Evolutionary conservation across 176 grass and related monocot genomes (phyloP).

Genomic region (Triticum timopheevii): DNA sequence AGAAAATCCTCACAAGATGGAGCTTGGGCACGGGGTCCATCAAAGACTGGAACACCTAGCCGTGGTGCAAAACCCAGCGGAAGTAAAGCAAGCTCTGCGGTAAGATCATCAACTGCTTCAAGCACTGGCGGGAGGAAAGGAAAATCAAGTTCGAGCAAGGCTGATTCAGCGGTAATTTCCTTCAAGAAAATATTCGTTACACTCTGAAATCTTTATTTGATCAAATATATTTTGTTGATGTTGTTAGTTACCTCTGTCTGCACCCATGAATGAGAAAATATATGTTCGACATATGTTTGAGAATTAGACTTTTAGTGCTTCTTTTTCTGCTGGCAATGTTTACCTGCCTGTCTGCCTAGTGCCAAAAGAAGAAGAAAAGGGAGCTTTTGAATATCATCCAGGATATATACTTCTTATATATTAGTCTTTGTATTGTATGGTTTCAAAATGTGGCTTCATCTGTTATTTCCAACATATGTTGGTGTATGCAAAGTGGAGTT

Average conservation of each 20-base stretch:
- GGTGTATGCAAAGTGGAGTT: slow-evolving; percentile 7
- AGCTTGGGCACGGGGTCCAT: slow-evolving; percentile 71
- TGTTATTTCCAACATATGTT: slow-evolving; percentile 19
- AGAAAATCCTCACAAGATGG: slow-evolving; percentile 83
- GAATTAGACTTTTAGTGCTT: neutral
- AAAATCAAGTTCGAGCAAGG: slow-evolving; percentile 66
- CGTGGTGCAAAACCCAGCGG: slow-evolving; percentile 66
- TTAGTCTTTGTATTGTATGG: neutral
- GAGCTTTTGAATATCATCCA: neutral
- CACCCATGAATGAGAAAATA: neutral
- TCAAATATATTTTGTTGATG: neutral
- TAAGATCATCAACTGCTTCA: slow-evolving; percentile 54
- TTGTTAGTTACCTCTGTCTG: neutral
- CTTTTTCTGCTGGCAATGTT: neutral
- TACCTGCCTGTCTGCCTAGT: slow-evolving; percentile 2
- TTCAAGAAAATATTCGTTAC: neutral
- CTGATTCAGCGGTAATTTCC: slow-evolving; percentile 67
- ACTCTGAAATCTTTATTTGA: slow-evolving; percentile 8
- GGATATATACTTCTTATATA: slow-evolving; percentile 13
- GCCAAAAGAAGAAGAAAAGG: neutral
- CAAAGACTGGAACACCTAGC: slow-evolving; percentile 58
- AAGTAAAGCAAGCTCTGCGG: slow-evolving; percentile 46
- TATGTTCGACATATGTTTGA: neutral
- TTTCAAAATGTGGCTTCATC: neutral
- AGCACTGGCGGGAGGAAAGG: slow-evolving; percentile 66